phyloP scores from a whole-genome alignment of 164 flowering plant genomes.

The Stephania yunnanensis region DNA sequence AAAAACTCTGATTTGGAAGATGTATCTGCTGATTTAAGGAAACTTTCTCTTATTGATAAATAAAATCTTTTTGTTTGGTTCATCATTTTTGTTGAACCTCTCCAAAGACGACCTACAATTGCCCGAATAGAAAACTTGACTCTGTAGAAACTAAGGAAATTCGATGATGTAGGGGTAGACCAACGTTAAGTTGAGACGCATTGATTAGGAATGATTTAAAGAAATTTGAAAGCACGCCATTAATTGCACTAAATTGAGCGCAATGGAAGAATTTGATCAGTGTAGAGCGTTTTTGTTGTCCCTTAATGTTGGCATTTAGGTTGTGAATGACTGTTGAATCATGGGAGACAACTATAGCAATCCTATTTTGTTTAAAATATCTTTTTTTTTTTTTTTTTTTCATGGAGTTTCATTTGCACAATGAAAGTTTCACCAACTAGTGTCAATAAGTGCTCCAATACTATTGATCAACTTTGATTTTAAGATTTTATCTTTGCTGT shows the following conservation, averaged over 20 bases:
- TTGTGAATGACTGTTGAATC: not conserved
- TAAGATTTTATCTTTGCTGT: not conserved
- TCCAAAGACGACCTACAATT: too few species aligned
- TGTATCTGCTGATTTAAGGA: not conserved
- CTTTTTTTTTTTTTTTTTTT: not conserved
- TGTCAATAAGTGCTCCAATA: not conserved
- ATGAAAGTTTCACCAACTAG: not conserved
- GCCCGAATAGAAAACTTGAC: too few species aligned
- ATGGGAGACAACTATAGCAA: not conserved
- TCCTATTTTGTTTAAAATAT: not conserved
- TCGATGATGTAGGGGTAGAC: too few species aligned
- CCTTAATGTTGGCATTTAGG: not conserved
- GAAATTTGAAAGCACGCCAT: too few species aligned
- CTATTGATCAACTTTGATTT: not conserved
- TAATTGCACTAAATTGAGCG: too few species aligned
- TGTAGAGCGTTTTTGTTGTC: too few species aligned
- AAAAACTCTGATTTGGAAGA: not conserved
- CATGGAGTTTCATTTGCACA: not conserved
- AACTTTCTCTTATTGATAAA: not conserved
- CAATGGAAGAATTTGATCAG: too few species aligned
- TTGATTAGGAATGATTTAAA: too few species aligned
- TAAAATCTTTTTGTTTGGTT: too few species aligned
- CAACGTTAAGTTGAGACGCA: too few species aligned
- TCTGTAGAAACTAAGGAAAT: too few species aligned
- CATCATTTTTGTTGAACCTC: too few species aligned